Evolutionary conservation across 106 monocot species (phyloP).

Genomic region (Hemerocallis citrina): DNA sequence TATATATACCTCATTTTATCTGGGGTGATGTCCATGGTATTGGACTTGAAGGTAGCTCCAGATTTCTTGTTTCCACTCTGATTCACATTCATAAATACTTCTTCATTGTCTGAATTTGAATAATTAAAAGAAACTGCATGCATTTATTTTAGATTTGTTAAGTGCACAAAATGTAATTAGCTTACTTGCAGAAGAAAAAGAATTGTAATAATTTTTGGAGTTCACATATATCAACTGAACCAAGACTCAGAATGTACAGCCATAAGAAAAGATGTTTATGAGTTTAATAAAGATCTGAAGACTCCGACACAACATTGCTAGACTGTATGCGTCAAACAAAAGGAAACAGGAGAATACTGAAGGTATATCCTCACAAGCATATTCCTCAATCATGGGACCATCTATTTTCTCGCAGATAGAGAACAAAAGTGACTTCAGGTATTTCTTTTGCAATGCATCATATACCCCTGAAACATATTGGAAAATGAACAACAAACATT

Average conservation of each 20-base stretch:
- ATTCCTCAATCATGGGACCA: slow-evolving; percentile 97
- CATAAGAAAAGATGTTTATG: neutral
- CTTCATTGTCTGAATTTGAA: slow-evolving; percentile 36
- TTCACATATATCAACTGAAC: neutral
- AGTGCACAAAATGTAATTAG: neutral
- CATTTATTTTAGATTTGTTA: neutral
- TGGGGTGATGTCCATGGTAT: slow-evolving; percentile 59
- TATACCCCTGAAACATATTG: slow-evolving; percentile 58
- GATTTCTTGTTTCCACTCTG: slow-evolving; percentile 73
- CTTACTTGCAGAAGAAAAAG: neutral
- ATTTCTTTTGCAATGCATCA: slow-evolving; percentile 97
- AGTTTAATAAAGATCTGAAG: too few species aligned
- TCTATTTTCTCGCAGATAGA: slow-evolving; percentile 82
- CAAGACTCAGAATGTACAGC: neutral
- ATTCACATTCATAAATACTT: slow-evolving; percentile 83
- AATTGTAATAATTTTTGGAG: neutral
- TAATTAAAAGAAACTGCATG: slow-evolving; percentile 91
- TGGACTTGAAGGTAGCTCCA: slow-evolving; percentile 55
- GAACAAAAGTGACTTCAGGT: slow-evolving; percentile 86
- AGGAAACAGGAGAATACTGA: neutral
- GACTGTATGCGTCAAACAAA: neutral
- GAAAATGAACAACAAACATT: neutral
- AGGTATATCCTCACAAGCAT: slow-evolving; percentile 54
- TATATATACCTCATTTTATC: slow-evolving; percentile 86
- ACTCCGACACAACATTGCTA: neutral